These are phyloP conservation scores for Galerina sulciceps DNA, from an alignment of 768 basidiomycete genomes.

Conservation along the genomic window DNA sequence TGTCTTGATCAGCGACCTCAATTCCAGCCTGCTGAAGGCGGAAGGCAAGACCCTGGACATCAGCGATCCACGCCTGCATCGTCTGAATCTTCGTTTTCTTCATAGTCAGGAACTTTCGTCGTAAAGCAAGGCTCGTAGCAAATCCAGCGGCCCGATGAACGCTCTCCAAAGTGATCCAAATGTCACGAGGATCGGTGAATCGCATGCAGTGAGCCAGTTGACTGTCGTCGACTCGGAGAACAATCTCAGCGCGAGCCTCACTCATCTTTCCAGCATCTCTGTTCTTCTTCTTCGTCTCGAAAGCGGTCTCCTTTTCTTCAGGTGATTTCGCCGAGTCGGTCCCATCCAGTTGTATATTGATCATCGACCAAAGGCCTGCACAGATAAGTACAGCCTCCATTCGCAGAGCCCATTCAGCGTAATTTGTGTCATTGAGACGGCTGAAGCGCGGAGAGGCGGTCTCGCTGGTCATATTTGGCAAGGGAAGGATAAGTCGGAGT, in stretches of 20 bases:
- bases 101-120: conserved; percentile 25
- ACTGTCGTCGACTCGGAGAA: conserved; percentile 27
- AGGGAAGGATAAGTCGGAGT: too few species aligned
- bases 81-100: conserved; percentile 24
- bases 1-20: conserved; percentile 25
- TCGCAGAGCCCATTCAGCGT: conserved; percentile 23
- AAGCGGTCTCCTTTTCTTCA: conserved; percentile 1
- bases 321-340: neutral
- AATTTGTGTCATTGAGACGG: conserved; percentile 26
- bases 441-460: too few species aligned
- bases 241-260: conserved; percentile 28
- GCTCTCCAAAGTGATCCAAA: conserved; percentile 24
- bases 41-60: conserved; percentile 20
- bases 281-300: conserved; percentile 25
- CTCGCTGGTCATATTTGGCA: too few species aligned
- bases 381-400: conserved; percentile 26
- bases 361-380: conserved; percentile 17
- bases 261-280: conserved; percentile 29
- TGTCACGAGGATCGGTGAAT: conserved; percentile 22
- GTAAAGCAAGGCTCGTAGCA: conserved; percentile 22
- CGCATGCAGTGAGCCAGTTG: conserved; percentile 30
- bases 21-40: conserved; percentile 24
- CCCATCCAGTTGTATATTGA: neutral
- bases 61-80: conserved; percentile 29
- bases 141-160: conserved; percentile 29